phyloP scores from a whole-genome alignment of 2,329 filamentous ascomycete genomes.

The Paecilomyces fulvus region DNA sequence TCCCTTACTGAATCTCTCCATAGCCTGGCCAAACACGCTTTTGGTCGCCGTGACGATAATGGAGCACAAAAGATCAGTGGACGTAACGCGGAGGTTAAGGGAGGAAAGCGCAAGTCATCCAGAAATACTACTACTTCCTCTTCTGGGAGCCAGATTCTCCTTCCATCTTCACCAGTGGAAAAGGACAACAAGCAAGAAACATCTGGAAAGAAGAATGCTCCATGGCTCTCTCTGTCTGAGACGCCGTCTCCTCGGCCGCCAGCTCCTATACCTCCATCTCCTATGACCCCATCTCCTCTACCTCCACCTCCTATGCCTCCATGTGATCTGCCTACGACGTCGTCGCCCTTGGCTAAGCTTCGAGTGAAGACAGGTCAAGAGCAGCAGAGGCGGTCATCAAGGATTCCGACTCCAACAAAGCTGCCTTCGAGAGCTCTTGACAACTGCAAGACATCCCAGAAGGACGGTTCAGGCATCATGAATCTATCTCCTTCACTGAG shows the following conservation, averaged over 20 bases:
- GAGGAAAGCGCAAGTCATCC: neutral
- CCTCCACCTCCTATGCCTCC: neutral
- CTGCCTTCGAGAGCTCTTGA: neutral
- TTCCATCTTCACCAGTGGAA: neutral
- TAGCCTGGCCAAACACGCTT: neutral
- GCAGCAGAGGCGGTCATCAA: neutral
- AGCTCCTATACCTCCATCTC: too few species aligned
- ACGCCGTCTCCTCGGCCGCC: neutral
- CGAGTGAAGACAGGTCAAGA: neutral
- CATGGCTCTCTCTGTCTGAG: neutral
- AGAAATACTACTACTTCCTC: neutral
- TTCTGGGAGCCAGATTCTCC: neutral
- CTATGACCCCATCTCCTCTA: neutral
- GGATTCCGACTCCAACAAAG: neutral
- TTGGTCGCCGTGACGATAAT: neutral
- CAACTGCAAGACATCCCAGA: neutral
- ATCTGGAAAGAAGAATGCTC: neutral
- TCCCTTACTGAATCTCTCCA: neutral
- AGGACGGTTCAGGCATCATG: neutral
- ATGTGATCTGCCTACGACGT: neutral
- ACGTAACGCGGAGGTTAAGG: neutral
- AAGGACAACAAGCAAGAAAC: neutral
- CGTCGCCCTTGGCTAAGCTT: neutral
- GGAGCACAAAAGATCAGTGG: neutral
- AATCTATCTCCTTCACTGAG: neutral